Conservation (phyloP, 179 eudicot species). For the Gypsophila paniculata region DNA sequence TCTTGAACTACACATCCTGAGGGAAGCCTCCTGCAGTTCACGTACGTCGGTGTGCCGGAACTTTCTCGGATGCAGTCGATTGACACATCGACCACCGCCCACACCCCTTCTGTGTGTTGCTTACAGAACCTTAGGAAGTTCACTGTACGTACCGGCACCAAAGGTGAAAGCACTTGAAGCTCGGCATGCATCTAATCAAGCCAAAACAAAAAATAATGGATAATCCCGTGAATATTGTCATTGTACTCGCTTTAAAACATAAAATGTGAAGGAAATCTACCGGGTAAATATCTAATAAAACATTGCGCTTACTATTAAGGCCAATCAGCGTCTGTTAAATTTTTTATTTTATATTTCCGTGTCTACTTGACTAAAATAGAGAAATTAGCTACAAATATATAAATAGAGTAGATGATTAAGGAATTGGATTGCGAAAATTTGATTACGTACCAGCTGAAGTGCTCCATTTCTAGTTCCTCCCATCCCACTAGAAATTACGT, state of each 20-base stretch:
- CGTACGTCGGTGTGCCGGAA: constrained; percentile 45
- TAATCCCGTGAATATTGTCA: not conserved
- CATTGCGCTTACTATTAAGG: too few species aligned
- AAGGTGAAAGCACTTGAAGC: constrained; percentile 83
- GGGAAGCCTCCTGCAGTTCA: constrained; percentile 79
- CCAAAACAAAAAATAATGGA: not conserved
- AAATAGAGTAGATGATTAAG: not conserved
- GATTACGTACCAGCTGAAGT: constrained; percentile 67
- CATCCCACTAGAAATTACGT: constrained; percentile 81
- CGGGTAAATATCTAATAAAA: not conserved
- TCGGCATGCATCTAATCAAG: constrained; percentile 80
- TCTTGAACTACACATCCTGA: constrained; percentile 95
- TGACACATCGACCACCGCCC: constrained; percentile 97
- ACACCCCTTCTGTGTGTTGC: constrained; percentile 87
- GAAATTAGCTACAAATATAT: too few species aligned
- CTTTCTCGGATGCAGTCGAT: constrained; percentile 61
- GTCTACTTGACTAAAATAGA: too few species aligned
- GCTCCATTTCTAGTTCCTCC: constrained; percentile 95
- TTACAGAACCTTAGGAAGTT: constrained; percentile 91
- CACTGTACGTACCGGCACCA: constrained; percentile 83
- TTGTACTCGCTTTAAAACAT: too few species aligned
- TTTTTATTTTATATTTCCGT: too few species aligned
- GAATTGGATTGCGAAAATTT: not conserved
- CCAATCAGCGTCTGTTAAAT: too few species aligned
- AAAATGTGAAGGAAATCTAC: too few species aligned